phyloP scores from a whole-genome alignment of 2,329 filamentous ascomycete species.

The Nemania sp. region DNA sequence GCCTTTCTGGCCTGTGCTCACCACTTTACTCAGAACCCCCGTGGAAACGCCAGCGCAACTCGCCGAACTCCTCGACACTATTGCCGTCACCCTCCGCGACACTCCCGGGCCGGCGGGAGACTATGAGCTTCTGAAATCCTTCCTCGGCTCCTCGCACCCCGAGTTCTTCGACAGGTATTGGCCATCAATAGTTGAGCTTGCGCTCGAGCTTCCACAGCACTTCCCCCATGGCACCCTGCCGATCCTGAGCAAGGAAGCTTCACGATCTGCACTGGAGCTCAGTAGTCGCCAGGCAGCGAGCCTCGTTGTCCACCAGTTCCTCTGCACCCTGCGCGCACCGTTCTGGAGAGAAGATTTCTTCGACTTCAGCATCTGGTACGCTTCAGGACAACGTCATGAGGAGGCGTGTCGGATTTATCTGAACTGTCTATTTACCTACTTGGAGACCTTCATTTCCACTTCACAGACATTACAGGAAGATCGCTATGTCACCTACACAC shows the following conservation, averaged over 20 bases:
- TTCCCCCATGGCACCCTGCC: conserved; percentile 11
- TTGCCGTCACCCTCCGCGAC: conserved; percentile 13
- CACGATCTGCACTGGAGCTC: conserved; percentile 4
- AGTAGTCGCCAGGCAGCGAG: conserved; percentile 8
- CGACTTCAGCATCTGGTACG: conserved; percentile 20
- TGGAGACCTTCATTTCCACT: background rate
- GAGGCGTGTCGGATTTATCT: conserved; percentile 16
- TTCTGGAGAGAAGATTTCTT: conserved; percentile 12
- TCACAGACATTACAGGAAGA: background rate
- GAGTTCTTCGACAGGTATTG: conserved; percentile 9
- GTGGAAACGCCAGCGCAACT: conserved; percentile 2
- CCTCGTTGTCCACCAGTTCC: conserved; percentile 13
- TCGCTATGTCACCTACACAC: conserved; percentile 1
- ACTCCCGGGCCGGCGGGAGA: conserved; percentile 10
- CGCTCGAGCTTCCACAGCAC: conserved; percentile 14
- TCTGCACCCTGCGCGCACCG: conserved; percentile 6
- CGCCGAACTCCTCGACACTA: conserved; percentile 12
- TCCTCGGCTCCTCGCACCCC: background rate
- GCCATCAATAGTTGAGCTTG: conserved; percentile 7
- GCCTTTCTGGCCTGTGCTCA: conserved; percentile 9
- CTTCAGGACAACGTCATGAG: conserved; percentile 10
- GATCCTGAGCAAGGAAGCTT: background rate
- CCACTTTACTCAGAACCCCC: background rate
- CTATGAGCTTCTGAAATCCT: conserved; percentile 7
- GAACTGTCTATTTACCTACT: conserved; percentile 6